Evolutionary conservation across 2,329 filamentous ascomycete genomes (phyloP).

Genomic region (Fusarium tricinctum): DNA sequence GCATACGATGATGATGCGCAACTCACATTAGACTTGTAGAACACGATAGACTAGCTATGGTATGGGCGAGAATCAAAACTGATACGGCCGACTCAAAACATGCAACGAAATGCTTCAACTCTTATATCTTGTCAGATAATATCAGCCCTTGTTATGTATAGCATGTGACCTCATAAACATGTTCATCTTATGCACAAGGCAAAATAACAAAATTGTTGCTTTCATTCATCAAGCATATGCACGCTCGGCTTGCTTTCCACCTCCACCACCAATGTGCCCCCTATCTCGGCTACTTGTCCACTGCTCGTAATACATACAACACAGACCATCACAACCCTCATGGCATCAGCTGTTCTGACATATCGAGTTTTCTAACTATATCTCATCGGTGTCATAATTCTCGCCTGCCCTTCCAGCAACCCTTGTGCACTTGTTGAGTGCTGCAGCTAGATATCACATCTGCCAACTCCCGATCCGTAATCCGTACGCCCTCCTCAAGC

Average conservation of each 20-base stretch:
- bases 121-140: neutral
- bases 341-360: slow-evolving; percentile 9
- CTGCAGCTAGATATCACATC: neutral
- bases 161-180: neutral
- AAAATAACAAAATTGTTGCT: slow-evolving; percentile 40
- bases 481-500: slow-evolving; percentile 37
- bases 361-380: slow-evolving; percentile 13
- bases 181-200: neutral
- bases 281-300: slow-evolving; percentile 5
- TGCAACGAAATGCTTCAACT: neutral
- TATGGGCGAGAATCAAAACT: slow-evolving; percentile 10
- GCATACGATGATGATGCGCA: slow-evolving; percentile 24
- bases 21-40: slow-evolving; percentile 35
- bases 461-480: slow-evolving; percentile 10
- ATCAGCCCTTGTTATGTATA: too few relatives aligned
- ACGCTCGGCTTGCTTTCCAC: slow-evolving; percentile 31
- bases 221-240: slow-evolving; percentile 48
- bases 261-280: slow-evolving; percentile 4
- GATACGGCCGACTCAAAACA: neutral
- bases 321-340: slow-evolving; percentile 15
- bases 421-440: slow-evolving; percentile 1
- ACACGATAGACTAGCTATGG: slow-evolving; percentile 21
- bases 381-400: slow-evolving; percentile 8
- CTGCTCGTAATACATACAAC: slow-evolving; percentile 19
- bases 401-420: slow-evolving; percentile 5